These are phyloP conservation scores for Ceratocystis destructans DNA, from an alignment of 2,329 filamentous ascomycete species.

Conservation along the genomic window DNA sequence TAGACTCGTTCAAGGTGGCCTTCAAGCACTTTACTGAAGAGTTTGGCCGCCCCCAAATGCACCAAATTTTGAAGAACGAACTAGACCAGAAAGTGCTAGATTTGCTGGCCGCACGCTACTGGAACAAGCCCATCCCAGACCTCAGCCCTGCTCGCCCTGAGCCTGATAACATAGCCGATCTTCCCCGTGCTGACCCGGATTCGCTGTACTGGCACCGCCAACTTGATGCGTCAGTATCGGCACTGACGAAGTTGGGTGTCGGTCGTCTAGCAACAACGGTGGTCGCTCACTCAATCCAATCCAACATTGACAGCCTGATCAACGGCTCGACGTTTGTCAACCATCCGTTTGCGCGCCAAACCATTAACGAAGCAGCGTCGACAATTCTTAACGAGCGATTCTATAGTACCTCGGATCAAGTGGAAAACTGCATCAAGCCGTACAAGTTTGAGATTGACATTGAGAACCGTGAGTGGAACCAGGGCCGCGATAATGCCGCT, in stretches of 20 bases:
- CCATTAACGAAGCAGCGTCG: slow-evolving; percentile 82
- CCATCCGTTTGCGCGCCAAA: slow-evolving; percentile 82
- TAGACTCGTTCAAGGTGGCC: slow-evolving; percentile 93
- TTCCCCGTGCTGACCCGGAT: slow-evolving; percentile 74
- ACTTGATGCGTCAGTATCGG: slow-evolving; percentile 79
- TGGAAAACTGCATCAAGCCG: slow-evolving; percentile 97
- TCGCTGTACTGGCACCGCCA: slow-evolving; percentile 88
- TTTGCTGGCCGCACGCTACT: slow-evolving; percentile 82
- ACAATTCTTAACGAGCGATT: slow-evolving; percentile 87
- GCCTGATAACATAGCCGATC: slow-evolving; percentile 56
- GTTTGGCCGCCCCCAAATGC: slow-evolving; percentile 82
- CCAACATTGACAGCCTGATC: slow-evolving; percentile 67
- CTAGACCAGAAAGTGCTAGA: slow-evolving; percentile 92
- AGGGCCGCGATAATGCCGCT: slow-evolving; percentile 70
- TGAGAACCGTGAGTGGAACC: slow-evolving; percentile 75
- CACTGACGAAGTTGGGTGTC: slow-evolving; percentile 86
- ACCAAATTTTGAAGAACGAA: slow-evolving; percentile 77
- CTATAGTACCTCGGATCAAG: slow-evolving; percentile 93
- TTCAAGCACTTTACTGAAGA: slow-evolving; percentile 87
- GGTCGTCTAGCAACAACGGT: slow-evolving; percentile 85
- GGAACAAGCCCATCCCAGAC: slow-evolving; percentile 90
- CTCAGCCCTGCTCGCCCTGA: slow-evolving; percentile 54
- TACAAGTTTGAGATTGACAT: slow-evolving; percentile 98
- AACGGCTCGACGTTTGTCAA: slow-evolving; percentile 69
- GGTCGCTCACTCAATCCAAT: slow-evolving; percentile 74